These are phyloP conservation scores for Saccharum officinarum DNA, from an alignment of 176 grass and related monocot genomes.

Conservation along the genomic window DNA sequence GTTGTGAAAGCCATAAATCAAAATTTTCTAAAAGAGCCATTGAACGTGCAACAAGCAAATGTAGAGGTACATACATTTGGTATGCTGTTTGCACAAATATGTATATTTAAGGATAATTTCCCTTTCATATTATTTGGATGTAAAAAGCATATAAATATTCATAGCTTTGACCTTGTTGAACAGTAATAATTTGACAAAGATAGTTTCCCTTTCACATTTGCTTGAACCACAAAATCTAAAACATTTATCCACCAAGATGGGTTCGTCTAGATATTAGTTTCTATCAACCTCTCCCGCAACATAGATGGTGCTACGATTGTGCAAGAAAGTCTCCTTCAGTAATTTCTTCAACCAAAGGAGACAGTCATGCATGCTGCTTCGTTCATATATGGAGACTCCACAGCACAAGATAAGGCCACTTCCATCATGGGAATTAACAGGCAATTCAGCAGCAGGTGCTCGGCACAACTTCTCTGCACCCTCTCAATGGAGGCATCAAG, in stretches of 20 bases:
- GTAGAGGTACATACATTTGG: too few species aligned
- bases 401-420: conserved; percentile 37
- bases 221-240: not conserved
- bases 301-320: not conserved
- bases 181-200: not conserved
- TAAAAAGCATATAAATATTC: not conserved
- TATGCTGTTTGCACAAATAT: not conserved
- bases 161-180: not conserved
- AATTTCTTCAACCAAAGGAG: conserved; percentile 20
- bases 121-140: not conserved
- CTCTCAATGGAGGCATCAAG: not conserved
- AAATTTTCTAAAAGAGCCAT: not conserved
- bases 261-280: not conserved
- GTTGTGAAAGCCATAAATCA: not conserved
- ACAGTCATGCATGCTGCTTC: conserved; percentile 37
- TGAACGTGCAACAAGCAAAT: not conserved
- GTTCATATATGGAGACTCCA: conserved; percentile 34
- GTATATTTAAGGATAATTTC: not conserved
- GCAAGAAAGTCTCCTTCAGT: conserved; percentile 1
- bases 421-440: conserved; percentile 33
- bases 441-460: conserved; percentile 26
- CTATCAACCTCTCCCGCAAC: not conserved
- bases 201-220: not conserved
- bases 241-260: not conserved
- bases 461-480: not conserved